Conservation (phyloP, 345 rosid genomes). For the Camelina neglecta region DNA sequence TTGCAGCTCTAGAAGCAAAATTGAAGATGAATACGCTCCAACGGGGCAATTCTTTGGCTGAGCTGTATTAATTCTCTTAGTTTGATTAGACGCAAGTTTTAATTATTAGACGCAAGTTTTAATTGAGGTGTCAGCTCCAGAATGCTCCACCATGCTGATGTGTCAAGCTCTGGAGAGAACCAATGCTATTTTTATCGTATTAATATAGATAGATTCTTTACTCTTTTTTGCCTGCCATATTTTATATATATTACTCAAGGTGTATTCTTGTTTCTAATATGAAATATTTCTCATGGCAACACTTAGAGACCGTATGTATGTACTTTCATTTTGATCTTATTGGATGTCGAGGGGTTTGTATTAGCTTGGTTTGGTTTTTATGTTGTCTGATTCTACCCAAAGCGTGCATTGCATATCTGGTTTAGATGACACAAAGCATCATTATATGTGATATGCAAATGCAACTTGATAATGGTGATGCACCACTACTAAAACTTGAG, state of each 20-base stretch:
- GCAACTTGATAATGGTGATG: not conserved
- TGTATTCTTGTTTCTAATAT: no score
- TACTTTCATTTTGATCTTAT: not conserved
- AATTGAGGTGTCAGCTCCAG: no score
- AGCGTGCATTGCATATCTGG: not conserved
- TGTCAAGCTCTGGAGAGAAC: no score
- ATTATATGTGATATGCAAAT: not conserved
- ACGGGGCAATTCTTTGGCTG: no score
- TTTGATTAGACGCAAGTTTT: no score
- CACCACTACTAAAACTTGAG: not conserved
- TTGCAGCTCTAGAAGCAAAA: slow-evolving; percentile 10
- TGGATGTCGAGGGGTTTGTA: not conserved
- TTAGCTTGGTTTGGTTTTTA: not conserved
- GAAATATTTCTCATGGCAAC: not conserved
- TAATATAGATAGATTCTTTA: no score
- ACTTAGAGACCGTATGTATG: not conserved
- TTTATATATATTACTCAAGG: no score
- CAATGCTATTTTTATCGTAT: no score
- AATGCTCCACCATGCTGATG: no score
- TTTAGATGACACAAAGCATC: not conserved
- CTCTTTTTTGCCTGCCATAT: no score
- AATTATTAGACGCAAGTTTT: no score
- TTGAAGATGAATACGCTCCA: slow-evolving; percentile 3
- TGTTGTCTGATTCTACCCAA: not conserved
- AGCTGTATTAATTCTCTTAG: no score